Evolutionary conservation across 345 rosid genomes (phyloP).

Genomic region (Sapria himalayana): DNA sequence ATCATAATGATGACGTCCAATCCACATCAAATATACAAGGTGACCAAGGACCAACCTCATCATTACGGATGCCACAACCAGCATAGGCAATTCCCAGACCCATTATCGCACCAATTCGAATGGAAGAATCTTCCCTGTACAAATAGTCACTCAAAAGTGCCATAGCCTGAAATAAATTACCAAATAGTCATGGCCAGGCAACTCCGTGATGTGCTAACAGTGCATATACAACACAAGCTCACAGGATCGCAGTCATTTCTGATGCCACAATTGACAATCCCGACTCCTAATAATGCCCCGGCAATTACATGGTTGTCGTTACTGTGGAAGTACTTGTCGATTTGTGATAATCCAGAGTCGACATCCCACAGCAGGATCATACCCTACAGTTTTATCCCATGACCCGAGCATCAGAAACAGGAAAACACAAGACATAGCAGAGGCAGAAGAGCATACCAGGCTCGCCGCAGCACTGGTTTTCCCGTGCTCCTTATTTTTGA

Average conservation of each 20-base stretch:
- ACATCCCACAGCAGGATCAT: constrained; percentile 91
- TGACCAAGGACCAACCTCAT: no score
- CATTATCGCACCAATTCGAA: constrained; percentile 87
- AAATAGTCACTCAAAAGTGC: constrained; percentile 60
- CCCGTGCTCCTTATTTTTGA: constrained; percentile 90
- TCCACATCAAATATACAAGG: no score
- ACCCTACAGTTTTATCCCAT: no score
- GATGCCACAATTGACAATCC: constrained; percentile 63
- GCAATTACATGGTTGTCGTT: constrained; percentile 62
- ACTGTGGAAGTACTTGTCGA: constrained; percentile 77
- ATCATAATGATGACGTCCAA: no score
- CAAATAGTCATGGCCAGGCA: not conserved
- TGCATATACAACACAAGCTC: constrained; percentile 13
- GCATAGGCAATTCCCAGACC: constrained; percentile 92
- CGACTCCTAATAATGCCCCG: constrained; percentile 87
- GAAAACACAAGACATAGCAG: no score
- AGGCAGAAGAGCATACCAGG: constrained; percentile 36
- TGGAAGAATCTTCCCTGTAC: constrained; percentile 52
- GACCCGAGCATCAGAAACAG: no score
- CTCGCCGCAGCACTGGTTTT: constrained; percentile 93
- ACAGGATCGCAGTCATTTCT: constrained; percentile 88
- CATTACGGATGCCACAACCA: no score
- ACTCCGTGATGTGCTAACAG: no score
- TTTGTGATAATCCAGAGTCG: constrained; percentile 70
- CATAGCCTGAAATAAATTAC: constrained; percentile 33